Percentiles rank a stretch among this genome's conserved stretches.
Conservation (phyloP, 2,329 filamentous ascomycete genomes). For the Colletotrichum orchidophilum region DNA sequence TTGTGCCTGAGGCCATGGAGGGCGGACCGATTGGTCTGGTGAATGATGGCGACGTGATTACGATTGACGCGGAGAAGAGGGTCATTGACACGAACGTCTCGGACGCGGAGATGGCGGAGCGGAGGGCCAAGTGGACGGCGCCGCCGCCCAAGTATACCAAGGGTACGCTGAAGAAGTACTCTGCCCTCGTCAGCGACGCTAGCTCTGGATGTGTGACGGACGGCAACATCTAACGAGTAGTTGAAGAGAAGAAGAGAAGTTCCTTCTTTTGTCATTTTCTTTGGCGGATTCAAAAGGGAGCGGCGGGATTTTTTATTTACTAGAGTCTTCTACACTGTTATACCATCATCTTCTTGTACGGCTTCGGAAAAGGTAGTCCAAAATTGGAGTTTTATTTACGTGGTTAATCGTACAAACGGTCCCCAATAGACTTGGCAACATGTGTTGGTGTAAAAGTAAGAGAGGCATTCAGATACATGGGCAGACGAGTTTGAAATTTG, state of each 20-base stretch:
- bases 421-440: background rate
- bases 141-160: slow-evolving; percentile 67
- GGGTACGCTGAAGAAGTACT: slow-evolving; percentile 78
- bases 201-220: slow-evolving; percentile 69
- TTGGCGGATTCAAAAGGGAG: background rate
- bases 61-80: slow-evolving; percentile 82
- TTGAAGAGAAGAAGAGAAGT: background rate
- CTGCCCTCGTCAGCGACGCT: slow-evolving; percentile 65
- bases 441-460: background rate
- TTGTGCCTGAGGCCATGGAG: slow-evolving; percentile 87
- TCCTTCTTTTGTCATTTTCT: background rate
- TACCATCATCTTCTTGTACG: slow-evolving; percentile 33
- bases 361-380: slow-evolving; percentile 34
- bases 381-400: slow-evolving; percentile 34
- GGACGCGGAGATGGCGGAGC: slow-evolving; percentile 68
- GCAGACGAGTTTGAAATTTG: background rate
- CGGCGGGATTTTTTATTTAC: background rate
- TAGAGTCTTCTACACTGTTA: slow-evolving; percentile 29
- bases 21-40: slow-evolving; percentile 87
- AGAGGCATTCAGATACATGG: background rate
- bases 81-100: slow-evolving; percentile 74
- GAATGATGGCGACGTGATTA: slow-evolving; percentile 81
- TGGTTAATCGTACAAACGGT: background rate
- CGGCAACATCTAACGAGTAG: slow-evolving; percentile 39
- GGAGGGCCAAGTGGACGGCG: slow-evolving; percentile 69